phyloP scores from a whole-genome alignment of 257 asterid species.

The Lycium ferocissimum region DNA sequence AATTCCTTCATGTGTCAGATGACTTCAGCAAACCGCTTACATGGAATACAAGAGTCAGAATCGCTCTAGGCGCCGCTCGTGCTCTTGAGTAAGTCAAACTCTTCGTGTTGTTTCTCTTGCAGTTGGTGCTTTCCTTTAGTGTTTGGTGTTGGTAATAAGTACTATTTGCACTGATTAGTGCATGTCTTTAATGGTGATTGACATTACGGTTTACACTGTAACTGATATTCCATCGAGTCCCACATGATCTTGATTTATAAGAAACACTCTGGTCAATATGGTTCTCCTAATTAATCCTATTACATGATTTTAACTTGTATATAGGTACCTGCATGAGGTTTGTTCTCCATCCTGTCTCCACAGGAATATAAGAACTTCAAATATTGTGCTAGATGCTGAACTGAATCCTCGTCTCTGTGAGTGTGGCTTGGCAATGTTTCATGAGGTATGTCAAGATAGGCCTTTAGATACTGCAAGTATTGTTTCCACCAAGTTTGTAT shows the following conservation, averaged over 20 bases:
- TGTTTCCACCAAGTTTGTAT: background rate
- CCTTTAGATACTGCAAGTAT: conserved; percentile 7
- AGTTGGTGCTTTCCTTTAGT: background rate
- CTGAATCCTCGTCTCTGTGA: conserved; percentile 63
- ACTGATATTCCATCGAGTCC: conserved; percentile 3
- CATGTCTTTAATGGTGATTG: conserved; percentile 12
- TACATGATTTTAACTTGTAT: conserved; percentile 20
- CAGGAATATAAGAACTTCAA: conserved; percentile 60
- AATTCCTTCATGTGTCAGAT: conserved; percentile 63
- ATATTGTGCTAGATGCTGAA: conserved; percentile 62
- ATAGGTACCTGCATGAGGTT: conserved; percentile 67
- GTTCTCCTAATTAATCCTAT: background rate
- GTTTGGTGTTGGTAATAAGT: background rate
- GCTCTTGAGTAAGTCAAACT: conserved; percentile 62
- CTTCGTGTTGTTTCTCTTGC: conserved; percentile 24
- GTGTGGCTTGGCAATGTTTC: conserved; percentile 57
- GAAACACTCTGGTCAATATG: conserved; percentile 12
- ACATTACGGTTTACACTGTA: background rate
- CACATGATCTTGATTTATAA: background rate
- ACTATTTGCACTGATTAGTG: background rate
- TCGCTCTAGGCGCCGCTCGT: conserved; percentile 62
- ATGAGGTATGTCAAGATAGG: conserved; percentile 42
- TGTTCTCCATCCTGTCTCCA: conserved; percentile 64
- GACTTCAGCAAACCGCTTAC: conserved; percentile 68
- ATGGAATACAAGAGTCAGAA: conserved; percentile 70